Percentiles rank a stretch among this genome's conserved stretches.
Conservation (phyloP, 2,329 filamentous ascomycete genomes). For the Geoglossum cookeanum region DNA sequence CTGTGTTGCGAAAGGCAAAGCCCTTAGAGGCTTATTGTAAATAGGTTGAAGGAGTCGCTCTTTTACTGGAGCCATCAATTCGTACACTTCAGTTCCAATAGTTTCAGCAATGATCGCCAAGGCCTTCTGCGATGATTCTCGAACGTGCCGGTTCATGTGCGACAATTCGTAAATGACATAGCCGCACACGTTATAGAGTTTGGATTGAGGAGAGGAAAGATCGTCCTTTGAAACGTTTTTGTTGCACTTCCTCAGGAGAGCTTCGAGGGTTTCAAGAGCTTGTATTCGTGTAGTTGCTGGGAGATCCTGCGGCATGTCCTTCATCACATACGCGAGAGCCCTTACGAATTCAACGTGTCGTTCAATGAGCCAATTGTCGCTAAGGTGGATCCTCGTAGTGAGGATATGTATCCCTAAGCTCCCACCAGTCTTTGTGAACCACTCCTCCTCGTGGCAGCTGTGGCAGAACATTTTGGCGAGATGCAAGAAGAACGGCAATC, state of each 20-base stretch:
- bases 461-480: slow-evolving; percentile 76
- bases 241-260: slow-evolving; percentile 60
- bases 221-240: slow-evolving; percentile 68
- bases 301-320: slow-evolving; percentile 89
- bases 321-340: slow-evolving; percentile 91
- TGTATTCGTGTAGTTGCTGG: slow-evolving; percentile 73
- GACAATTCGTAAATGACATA: slow-evolving; percentile 75
- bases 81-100: slow-evolving; percentile 60
- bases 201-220: slow-evolving; percentile 42
- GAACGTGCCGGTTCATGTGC: slow-evolving; percentile 91
- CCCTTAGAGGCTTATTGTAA: slow-evolving; percentile 83
- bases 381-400: slow-evolving; percentile 66
- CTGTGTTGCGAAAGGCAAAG: slow-evolving; percentile 82
- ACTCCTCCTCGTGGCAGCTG: slow-evolving; percentile 92
- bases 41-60: slow-evolving; percentile 80
- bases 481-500: slow-evolving; percentile 68
- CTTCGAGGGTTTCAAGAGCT: slow-evolving; percentile 65
- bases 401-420: slow-evolving; percentile 78
- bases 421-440: slow-evolving; percentile 93
- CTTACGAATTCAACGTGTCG: slow-evolving; percentile 77
- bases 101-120: slow-evolving; percentile 67
- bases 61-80: slow-evolving; percentile 76
- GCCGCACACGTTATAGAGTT: slow-evolving; percentile 59
- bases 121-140: slow-evolving; percentile 65
- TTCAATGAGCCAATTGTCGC: slow-evolving; percentile 61